Evolutionary conservation across 176 grass and related monocot species (phyloP), one percentile per base, ranked within the genome.

Genomic region (Areca catechu): DNA sequence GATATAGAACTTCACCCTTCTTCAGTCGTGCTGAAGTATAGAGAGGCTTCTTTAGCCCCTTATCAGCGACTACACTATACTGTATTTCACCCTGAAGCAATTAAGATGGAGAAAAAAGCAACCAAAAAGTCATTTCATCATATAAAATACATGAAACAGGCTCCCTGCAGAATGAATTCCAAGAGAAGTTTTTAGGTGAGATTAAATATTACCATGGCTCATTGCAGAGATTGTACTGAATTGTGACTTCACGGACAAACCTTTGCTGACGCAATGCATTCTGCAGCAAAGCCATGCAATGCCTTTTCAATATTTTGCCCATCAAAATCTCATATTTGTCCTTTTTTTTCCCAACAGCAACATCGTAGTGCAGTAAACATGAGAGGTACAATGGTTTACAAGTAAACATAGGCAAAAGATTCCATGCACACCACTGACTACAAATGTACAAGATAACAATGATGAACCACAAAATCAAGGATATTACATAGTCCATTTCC

Each of bases 181-280:
- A 54, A 18, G 48, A 22, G 43, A 28, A 23, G 43, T 37, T 14
- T 29, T 60, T 64, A 56, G 21, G 58, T 24, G 69, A 10, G 68
- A 51, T 15, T n/a, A 58, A 28, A 63, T 59, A 57, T 52, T n/a
- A 97, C 92, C 92, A 97, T 73, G 92, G 92, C 21, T 97, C 92
- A 49, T 88, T 97, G 72, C 86, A 97, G 29, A 97, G 92, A 69
- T 87, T 97, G 66, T 91, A 97, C 62, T 87, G 83, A 72, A 97
- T 84, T 21, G 92, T 97, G 28, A 97, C 92, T 74, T 97, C 92
- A 21, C 86, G 83, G 50, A 91, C 83, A 82, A 88, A 97, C 65
- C 72, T 91, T 64, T 97, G 86, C 48, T 97, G 86, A 16, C 80
- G 80, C 53, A 89, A 85, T 56, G 92, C 92, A 88, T 97, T 91